Base-by-base conservation (phyloP, 169 alveolate genomes). In the Theileria equi region DNA sequence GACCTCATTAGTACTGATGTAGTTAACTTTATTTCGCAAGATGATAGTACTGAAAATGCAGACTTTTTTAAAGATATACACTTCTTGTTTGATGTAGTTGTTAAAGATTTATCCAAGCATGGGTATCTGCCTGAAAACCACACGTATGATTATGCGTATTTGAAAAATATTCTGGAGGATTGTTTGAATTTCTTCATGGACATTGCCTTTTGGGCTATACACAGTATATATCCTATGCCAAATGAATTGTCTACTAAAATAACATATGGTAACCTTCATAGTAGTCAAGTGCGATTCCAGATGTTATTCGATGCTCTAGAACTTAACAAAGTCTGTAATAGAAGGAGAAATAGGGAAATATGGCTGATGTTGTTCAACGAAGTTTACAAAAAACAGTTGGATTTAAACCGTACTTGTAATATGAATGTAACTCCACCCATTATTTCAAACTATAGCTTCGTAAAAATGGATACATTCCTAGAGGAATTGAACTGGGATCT, bases 391-490 rank as follows among this genome's bases (percentile, higher is more conserved):
- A 38, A 13, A 5, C 70, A 60, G 19, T 43, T 60, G 70, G 11
- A 21, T 16, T n/a, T 60, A 26, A 60, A 60, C 43, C 72, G 84
- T 19, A 62, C 48, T 13, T 47, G 70, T 41, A 61, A 61, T 40
- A 65, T 45, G 64, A 79, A 74, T 31, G 58, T 69, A 5, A 11
- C 26, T 23, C 77, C 84, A 13, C 84, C 84, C 1, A 48, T 74
- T 3, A 28, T 74, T 10, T 21, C 84, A 1, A 61, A 52, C 2
- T 74, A 74, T 40, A 41, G 35, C 34, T 57, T 47, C 29, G 49
- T 74, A 23, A 64, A 74, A 23, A 28, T 74, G 41, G 49, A 35
- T 34, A 41, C 34, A 36, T 28, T 55, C 43, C 54, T 74, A 28
- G 31, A 43, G n/a, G 73, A 31, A 54, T 54, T 49, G 43, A 55